A percentile compares a stretch with the other conserved stretches of the same genome.
phyloP scores from a whole-genome alignment of 768 basidiomycete genomes.

The Auricularia sp. region DNA sequence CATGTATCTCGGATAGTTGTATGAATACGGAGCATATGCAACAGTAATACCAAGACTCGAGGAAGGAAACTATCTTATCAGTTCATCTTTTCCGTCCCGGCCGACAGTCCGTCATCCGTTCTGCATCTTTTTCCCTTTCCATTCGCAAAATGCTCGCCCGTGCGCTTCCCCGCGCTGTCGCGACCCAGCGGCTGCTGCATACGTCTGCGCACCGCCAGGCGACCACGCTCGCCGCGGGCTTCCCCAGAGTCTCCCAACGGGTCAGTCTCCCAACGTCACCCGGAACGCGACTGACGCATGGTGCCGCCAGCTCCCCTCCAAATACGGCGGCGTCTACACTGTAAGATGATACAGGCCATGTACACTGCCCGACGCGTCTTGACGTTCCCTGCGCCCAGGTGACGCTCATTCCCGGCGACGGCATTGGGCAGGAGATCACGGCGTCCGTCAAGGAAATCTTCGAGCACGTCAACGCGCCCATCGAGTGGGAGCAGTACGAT shows the following conservation, averaged over 20 bases:
- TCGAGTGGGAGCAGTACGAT: conserved; percentile 98
- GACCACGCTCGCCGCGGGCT: conserved; percentile 69
- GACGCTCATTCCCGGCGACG: conserved; percentile 96
- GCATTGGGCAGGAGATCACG: conserved; percentile 93
- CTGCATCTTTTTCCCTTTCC: conserved; percentile 18
- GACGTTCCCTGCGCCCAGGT: conserved; percentile 44
- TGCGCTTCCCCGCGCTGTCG: conserved; percentile 49
- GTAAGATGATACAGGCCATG: conserved; percentile 33
- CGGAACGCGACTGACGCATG: conserved; percentile 3
- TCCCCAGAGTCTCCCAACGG: conserved; percentile 62
- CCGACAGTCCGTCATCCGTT: conserved; percentile 12
- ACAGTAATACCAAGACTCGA: neutral
- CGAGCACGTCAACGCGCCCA: conserved; percentile 92
- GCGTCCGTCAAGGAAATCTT: conserved; percentile 99
- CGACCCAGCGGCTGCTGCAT: conserved; percentile 27
- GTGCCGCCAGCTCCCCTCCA: conserved; percentile 59
- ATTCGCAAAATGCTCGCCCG: conserved; percentile 55
- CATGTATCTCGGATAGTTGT: neutral
- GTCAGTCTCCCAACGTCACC: conserved; percentile 31
- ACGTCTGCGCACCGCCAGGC: conserved; percentile 25
- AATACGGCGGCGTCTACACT: conserved; percentile 89
- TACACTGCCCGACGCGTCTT: conserved; percentile 9
- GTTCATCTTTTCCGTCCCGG: conserved; percentile 23
- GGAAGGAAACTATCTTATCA: neutral
- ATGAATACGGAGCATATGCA: neutral